These are phyloP conservation scores for Termitomyces sp. DNA, from an alignment of 768 basidiomycete genomes.

Conservation along the genomic window DNA sequence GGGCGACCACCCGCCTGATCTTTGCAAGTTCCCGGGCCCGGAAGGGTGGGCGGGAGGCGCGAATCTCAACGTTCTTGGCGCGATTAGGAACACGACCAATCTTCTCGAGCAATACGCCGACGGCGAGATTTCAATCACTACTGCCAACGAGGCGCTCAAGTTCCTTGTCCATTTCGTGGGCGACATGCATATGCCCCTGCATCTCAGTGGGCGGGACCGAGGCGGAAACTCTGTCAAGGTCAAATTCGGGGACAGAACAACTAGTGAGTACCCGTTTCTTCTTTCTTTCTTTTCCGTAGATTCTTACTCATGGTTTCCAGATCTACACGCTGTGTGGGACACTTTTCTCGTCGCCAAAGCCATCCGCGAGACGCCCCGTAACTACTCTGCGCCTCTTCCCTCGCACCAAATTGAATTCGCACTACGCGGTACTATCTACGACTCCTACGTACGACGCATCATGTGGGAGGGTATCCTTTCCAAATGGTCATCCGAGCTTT, in stretches of 20 bases:
- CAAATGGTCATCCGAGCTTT: constrained; percentile 57
- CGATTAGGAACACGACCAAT: constrained; percentile 68
- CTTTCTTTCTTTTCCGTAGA: background rate
- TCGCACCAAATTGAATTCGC: constrained; percentile 56
- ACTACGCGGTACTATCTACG: constrained; percentile 79
- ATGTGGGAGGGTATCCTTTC: constrained; percentile 78
- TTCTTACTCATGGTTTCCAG: constrained; percentile 21
- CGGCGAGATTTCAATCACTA: constrained; percentile 16
- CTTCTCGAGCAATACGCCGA: constrained; percentile 48
- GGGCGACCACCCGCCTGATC: constrained; percentile 71
- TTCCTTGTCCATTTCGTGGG: constrained; percentile 93
- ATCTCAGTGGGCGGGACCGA: constrained; percentile 80
- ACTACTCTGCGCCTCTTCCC: constrained; percentile 76
- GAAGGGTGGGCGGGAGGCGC: constrained; percentile 62
- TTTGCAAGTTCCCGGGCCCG: constrained; percentile 73
- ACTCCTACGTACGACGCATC: constrained; percentile 81
- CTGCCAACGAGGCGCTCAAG: constrained; percentile 76
- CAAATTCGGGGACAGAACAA: constrained; percentile 61
- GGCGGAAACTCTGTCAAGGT: constrained; percentile 85
- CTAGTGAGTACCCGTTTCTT: constrained; percentile 47
- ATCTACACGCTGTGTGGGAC: constrained; percentile 91
- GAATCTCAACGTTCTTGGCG: constrained; percentile 67
- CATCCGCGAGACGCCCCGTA: constrained; percentile 62
- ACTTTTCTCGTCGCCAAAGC: constrained; percentile 74
- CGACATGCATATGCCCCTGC: constrained; percentile 91